phyloP scores from a whole-genome alignment of 2,329 filamentous ascomycete species.

The Diplodia seriata region DNA sequence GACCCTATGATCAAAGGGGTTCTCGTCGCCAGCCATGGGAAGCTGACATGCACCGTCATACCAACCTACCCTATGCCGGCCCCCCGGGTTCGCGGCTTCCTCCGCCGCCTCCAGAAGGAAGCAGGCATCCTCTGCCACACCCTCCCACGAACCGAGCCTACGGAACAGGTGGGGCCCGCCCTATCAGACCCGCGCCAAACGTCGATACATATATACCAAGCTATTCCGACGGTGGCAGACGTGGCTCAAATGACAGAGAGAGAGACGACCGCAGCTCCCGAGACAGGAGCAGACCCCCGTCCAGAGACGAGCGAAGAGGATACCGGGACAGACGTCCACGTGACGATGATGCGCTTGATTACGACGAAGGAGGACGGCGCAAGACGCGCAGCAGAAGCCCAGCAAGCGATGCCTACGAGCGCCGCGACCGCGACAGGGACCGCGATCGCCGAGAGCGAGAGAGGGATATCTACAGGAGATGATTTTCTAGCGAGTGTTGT shows the following conservation, averaged over 20 bases:
- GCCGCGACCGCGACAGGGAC: slow-evolving; percentile 36
- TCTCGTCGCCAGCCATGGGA: slow-evolving; percentile 42
- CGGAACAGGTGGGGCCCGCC: slow-evolving; percentile 34
- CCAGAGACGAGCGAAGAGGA: slow-evolving; percentile 44
- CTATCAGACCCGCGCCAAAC: slow-evolving; percentile 34
- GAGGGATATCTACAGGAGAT: slow-evolving; percentile 30
- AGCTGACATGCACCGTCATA: slow-evolving; percentile 34
- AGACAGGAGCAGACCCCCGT: slow-evolving; percentile 40
- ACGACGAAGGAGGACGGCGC: slow-evolving; percentile 40
- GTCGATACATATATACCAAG: slow-evolving; percentile 56
- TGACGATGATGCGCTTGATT: slow-evolving; percentile 37
- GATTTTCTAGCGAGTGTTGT: slow-evolving; percentile 1
- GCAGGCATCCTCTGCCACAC: slow-evolving; percentile 45
- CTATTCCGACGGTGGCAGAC: slow-evolving; percentile 41
- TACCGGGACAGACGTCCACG: slow-evolving; percentile 38
- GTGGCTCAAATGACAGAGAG: slow-evolving; percentile 40
- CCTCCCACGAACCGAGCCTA: slow-evolving; percentile 40
- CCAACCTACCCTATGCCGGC: slow-evolving; percentile 31
- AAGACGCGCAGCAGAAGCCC: slow-evolving; percentile 47
- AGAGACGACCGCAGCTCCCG: slow-evolving; percentile 43
- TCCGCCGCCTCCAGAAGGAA: slow-evolving; percentile 47
- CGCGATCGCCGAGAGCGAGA: slow-evolving; percentile 35
- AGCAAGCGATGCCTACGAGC: slow-evolving; percentile 39
- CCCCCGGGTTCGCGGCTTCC: slow-evolving; percentile 36
- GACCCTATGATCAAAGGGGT: slow-evolving; percentile 41